phyloP scores from a whole-genome alignment of 805 yeast species.

The Alloascoidea africana region DNA sequence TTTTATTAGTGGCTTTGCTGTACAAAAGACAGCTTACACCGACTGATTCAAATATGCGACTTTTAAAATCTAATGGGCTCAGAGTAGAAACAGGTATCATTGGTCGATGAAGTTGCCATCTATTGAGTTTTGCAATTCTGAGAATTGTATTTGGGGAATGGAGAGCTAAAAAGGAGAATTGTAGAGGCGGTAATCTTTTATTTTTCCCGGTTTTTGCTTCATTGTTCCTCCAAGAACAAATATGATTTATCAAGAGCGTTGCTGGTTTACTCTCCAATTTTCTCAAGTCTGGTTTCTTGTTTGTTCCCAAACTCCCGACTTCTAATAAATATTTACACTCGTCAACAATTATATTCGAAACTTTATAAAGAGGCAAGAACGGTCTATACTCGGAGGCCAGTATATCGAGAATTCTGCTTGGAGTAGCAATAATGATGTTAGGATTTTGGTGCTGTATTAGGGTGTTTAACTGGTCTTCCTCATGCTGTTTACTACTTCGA shows the following conservation, averaged over 20 bases:
- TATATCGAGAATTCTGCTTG: conserved; percentile 34
- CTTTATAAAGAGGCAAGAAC: conserved; percentile 7
- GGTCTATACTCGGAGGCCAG: conserved; percentile 17
- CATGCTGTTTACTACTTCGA: conserved; percentile 12
- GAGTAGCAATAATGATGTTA: conserved; percentile 39
- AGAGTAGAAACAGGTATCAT: no score
- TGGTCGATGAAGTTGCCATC: no score
- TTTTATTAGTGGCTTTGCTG: no score
- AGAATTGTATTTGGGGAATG: no score
- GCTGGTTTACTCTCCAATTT: no score
- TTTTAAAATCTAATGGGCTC: no score
- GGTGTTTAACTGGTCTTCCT: conserved; percentile 11
- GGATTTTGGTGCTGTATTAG: conserved; percentile 14
- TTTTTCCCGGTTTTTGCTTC: background rate
- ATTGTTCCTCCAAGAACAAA: conserved; percentile 4
- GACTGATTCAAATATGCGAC: no score
- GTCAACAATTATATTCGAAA: conserved; percentile 13
- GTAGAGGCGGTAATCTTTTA: no score
- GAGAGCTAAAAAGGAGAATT: no score
- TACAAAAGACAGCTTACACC: no score
- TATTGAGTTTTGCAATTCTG: no score
- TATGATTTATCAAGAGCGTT: conserved; percentile 10
- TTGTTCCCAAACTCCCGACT: background rate
- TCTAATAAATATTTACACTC: conserved; percentile 13
- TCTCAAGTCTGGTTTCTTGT: conserved; percentile 5